Base-by-base conservation (phyloP, 345 rosid genomes). In the Linum tenue region DNA sequence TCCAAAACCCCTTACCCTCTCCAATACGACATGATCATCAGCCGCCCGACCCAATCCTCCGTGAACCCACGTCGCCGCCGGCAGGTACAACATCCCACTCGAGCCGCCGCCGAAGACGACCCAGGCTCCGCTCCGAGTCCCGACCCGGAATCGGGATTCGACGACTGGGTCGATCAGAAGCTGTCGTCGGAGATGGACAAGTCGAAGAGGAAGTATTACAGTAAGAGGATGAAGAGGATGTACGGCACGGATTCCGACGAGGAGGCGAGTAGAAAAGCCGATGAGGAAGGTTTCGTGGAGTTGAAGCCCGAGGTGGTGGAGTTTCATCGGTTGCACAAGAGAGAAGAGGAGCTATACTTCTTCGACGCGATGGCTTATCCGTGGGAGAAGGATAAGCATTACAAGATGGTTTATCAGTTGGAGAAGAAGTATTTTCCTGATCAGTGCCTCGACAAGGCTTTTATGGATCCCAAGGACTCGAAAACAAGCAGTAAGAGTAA, bases 361-460 rank as follows among this genome's bases (percentile, higher is more conserved):
- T 78, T 88, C 57, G 96, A 94, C 67, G 42, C 92, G 3, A 88
- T 94, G 77, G 86, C 96, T 43, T 86, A 84, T 73, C 97, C 99
- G 0, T 90, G 97, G 99, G 96, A 90, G 79, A 88, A 88, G 70
- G 88, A 88, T 65, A 86, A 86, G 86, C 99, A 90, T 81, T 94
- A 94, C 75, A 90, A 86, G 83, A 90, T 88, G 99, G 96, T 88
- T 64, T 85, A 86, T 82, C 88, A 94, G 83, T 69, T 88, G 72
- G 99, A 94, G 82, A 90, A 94, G 88, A 94, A 90, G 85, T 94
- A 84, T 80, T 94, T 80, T 50, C 97, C 97, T 22, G 95, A 85
- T 53, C 95, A 90, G 12, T 79, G 90, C 64, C 82, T 94, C 51
- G 96, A 90, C 67, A 90, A 88, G 83, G 96, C 99, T 5, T 90